Evolutionary conservation across 331 rosid species (phyloP).

Genomic region (Malus hybrid): DNA sequence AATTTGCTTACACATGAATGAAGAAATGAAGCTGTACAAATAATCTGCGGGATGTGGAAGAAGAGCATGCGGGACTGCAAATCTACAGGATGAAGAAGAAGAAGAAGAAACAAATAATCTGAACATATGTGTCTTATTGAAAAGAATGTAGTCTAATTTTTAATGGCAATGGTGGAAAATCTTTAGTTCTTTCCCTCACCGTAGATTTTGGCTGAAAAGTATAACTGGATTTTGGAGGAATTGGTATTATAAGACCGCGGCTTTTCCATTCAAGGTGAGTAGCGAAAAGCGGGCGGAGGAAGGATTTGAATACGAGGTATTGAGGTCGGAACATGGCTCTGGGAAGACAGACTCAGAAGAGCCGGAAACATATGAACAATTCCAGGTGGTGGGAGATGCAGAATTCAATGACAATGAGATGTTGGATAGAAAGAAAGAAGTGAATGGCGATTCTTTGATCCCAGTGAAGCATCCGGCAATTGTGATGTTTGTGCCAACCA

Average conservation of each 20-base stretch:
- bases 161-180: constrained; percentile 27
- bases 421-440: constrained; percentile 70
- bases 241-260: constrained; percentile 41
- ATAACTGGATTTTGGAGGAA: constrained; percentile 28
- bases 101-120: constrained; percentile 40
- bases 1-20: constrained; percentile 93
- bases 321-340: constrained; percentile 68
- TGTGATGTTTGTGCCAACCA: constrained; percentile 62
- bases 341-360: constrained; percentile 69
- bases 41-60: constrained; percentile 40
- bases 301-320: constrained; percentile 3
- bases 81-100: constrained; percentile 34
- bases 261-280: constrained; percentile 27
- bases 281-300: constrained; percentile 57
- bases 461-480: constrained; percentile 69
- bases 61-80: constrained; percentile 64
- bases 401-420: constrained; percentile 51
- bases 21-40: constrained; percentile 98
- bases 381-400: constrained; percentile 47
- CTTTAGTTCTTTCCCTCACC: constrained; percentile 26
- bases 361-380: constrained; percentile 81
- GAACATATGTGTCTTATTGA: constrained; percentile 50
- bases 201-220: constrained; percentile 21
- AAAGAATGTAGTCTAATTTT: constrained; percentile 60
- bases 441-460: constrained; percentile 86